Evolutionary conservation across 1,284 basidiomycete genomes (phyloP).

Genomic region (Peniophora sp.): DNA sequence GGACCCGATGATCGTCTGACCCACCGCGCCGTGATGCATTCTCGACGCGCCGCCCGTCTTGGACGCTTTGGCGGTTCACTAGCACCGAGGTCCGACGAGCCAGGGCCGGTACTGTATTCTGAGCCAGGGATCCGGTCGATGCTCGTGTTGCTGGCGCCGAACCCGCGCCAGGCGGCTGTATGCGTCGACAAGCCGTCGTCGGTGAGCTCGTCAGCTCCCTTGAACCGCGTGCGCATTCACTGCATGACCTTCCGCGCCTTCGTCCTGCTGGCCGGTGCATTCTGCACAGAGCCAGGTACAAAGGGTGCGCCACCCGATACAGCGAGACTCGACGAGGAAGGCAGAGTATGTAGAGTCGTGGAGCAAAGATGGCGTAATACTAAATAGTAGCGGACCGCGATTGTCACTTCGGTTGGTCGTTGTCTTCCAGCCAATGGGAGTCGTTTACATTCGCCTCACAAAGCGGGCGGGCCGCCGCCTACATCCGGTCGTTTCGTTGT

Average conservation of each 20-base stretch:
- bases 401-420: too few relatives aligned
- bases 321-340: constrained; percentile 16
- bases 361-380: too few relatives aligned
- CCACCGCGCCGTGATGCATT: constrained; percentile 88
- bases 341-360: too few relatives aligned
- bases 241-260: constrained; percentile 76
- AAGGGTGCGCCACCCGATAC: not conserved
- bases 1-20: constrained; percentile 86
- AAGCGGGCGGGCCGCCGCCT: too few relatives aligned
- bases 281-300: constrained; percentile 10
- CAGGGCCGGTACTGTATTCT: not conserved
- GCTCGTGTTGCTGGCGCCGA: constrained; percentile 9
- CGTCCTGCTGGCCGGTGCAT: constrained; percentile 58
- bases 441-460: too few relatives aligned
- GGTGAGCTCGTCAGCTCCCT: constrained; percentile 31
- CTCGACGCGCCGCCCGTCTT: constrained; percentile 54
- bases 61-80: constrained; percentile 20
- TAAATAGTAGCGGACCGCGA: too few relatives aligned
- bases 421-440: too few relatives aligned
- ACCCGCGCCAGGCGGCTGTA: constrained; percentile 6
- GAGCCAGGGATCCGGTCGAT: constrained; percentile 7
- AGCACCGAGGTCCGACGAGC: constrained; percentile 31
- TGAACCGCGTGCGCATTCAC: constrained; percentile 72
- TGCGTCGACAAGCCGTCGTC: constrained; percentile 16
- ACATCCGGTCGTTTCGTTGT: too few relatives aligned